Base-by-base conservation (phyloP, 345 rosid genomes). In the Clausena lansium region DNA sequence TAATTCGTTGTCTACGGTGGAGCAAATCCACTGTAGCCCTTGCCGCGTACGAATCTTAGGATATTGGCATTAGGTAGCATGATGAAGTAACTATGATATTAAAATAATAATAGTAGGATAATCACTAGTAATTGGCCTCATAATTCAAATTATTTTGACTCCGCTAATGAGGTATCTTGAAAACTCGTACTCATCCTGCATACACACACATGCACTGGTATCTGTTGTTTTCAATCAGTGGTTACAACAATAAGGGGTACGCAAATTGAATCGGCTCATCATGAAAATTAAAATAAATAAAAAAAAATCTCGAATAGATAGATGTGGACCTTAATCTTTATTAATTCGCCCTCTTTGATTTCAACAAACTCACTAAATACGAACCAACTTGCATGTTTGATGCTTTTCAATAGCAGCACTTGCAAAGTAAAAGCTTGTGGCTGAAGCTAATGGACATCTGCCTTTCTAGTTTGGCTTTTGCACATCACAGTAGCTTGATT, bases 221-320 rank as follows among this genome's bases (percentile, higher is more conserved):
- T 6, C 10, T 15, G 67, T 60, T 59, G 67, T 73, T 73, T 73
- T 73, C 76, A 45, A 13, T 13, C 17, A 17, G 67, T 39, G 67
- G 67, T 59, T 73, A 19, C 7, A 52, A 20, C 47, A 11, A 41
- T 41, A 10, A 41, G 10, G 47, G 13, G 9, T 9, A 0, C 50
- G 54, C 55, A 50, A 17, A 50, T 50, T 50, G 22, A 41, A 11
- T 10, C 14, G 3, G 50, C 0, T 45, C 50, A 13, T 3, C 11
- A 45, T 45, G 50, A 45, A 41, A 39, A 8, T 39, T 0, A 2
- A 6, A 0, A 8, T 7, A 38, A 7, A 38, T 19, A 30, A 27
- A 24, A 9, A 47, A 30, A 32, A 28, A 28, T 6, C 14, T 9
- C 32, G 60, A 35, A 3, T 13, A 54, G 30, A 7, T 13, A 32